Evolutionary conservation across 441 rosid species (phyloP), one percentile per base, ranked within the genome.

Genomic region (Pelargonium myrrhifolium): DNA sequence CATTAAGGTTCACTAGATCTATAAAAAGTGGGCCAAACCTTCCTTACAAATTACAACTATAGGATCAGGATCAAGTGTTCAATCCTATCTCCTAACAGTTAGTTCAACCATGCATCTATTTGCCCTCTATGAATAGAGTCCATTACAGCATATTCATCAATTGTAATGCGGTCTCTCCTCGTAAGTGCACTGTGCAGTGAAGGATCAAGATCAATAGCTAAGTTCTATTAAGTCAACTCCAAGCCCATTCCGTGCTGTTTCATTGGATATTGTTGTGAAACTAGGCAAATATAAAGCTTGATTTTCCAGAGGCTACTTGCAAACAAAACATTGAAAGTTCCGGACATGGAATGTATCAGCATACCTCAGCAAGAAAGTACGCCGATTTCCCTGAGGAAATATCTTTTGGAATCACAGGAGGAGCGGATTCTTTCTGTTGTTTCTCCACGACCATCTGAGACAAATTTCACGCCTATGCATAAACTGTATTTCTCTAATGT

Each of bases 401-500:
- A 66, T 81, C 91, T 60, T 82, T 71, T 55, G 78, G 86, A 77
- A 85, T 74, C 67, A 85, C 79, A 42, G 97, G 97, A 74, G 96
- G 96, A 68, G 93, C 97, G 75, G 97, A 84, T 71, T 93, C 97
- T 79, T 86, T 93, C 69, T 71, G 87, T 74, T 93, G 98, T 77
- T 93, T 93, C 82, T 93, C 97, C 1, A 87, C 87, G 17, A 87
- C 93, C 91, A 93, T 89, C 98, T 93, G 79, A 64, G 31, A 67
- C 43, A 80, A 70, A 35, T 35, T 66, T 18, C 63, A 72, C 1
- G 45, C 12, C 63, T 51, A 74, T 40, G 7, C 9, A 72, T 77
- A 72, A 67, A 8, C 73, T 62, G 63, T 64, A 65, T 67, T 24
- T 20, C 60, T 72, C 8, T 14, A 4, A n/a, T 22, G 31, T 62